Conservation (phyloP, 176 grass and related monocot species). For the Oryza longistaminata region DNA sequence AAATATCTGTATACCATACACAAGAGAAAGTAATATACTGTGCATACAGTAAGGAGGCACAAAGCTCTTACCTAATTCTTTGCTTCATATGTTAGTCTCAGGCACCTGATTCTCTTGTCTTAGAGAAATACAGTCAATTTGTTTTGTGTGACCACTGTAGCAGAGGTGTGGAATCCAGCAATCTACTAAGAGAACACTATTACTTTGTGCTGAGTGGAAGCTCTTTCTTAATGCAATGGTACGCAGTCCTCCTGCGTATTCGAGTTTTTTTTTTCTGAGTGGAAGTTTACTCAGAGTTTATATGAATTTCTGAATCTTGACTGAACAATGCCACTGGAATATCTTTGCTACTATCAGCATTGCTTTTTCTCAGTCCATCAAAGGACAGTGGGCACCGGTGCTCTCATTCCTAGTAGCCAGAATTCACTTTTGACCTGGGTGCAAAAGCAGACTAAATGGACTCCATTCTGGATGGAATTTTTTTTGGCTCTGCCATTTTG, state of each 20-base stretch:
- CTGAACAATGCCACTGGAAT: slow-evolving; percentile 20
- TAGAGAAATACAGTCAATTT: background rate
- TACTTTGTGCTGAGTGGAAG: slow-evolving; percentile 16
- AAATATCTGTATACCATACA: background rate
- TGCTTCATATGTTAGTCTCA: background rate
- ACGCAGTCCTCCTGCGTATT: too few species aligned
- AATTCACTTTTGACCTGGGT: background rate
- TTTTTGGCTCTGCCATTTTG: slow-evolving; percentile 37
- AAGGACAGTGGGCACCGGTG: background rate
- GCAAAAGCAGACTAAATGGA: background rate
- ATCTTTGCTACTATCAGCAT: background rate
- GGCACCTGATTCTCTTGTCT: background rate
- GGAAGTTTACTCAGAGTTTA: slow-evolving; percentile 28
- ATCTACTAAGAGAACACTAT: background rate
- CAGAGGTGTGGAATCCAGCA: background rate
- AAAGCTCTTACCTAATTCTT: background rate
- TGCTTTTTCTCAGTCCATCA: slow-evolving; percentile 1
- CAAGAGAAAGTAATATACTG: background rate
- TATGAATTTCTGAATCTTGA: background rate
- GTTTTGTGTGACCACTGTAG: background rate
- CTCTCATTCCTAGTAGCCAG: slow-evolving; percentile 5
- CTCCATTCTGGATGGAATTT: slow-evolving; percentile 4
- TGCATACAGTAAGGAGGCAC: background rate
- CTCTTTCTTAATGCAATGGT: background rate
- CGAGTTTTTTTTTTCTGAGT: background rate